Conservation (phyloP, 2,329 filamentous ascomycete genomes). For the Penicillium sp. region DNA sequence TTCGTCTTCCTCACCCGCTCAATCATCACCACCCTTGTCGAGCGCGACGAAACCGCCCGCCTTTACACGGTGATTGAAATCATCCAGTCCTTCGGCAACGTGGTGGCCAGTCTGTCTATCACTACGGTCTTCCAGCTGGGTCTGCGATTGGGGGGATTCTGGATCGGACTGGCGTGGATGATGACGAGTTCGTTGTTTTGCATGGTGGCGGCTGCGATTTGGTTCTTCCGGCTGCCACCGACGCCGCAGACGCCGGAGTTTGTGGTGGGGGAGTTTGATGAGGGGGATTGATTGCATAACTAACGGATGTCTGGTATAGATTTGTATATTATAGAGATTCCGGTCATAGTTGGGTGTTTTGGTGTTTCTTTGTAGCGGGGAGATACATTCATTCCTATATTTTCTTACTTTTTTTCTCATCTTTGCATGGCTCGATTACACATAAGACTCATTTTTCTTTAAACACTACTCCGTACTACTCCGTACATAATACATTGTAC, state of each 20-base stretch:
- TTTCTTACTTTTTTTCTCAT: neutral
- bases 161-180: constrained; percentile 53
- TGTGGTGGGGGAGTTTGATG: constrained; percentile 23
- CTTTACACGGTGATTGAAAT: constrained; percentile 54
- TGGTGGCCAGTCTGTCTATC: constrained; percentile 51
- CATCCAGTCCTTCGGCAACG: constrained; percentile 49
- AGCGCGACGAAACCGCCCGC: constrained; percentile 51
- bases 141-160: constrained; percentile 47
- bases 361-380: neutral
- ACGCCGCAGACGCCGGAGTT: constrained; percentile 15
- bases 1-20: constrained; percentile 51
- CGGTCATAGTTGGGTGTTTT: constrained; percentile 8
- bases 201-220: constrained; percentile 32
- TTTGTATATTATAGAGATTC: constrained; percentile 1
- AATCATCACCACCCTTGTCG: constrained; percentile 51
- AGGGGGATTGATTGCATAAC: constrained; percentile 8
- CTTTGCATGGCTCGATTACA: too few relatives aligned
- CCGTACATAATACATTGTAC: too few relatives aligned
- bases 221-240: constrained; percentile 28
- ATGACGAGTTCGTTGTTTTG: constrained; percentile 39
- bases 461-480: too few relatives aligned
- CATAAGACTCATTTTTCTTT: too few relatives aligned
- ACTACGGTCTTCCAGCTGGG: constrained; percentile 51
- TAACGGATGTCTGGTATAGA: neutral
- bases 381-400: neutral